Percentiles rank a stretch among this genome's conserved stretches.
These are phyloP conservation scores for Phoenix roebelenii DNA, from an alignment of 176 grass and related monocot genomes.

Conservation along the genomic window DNA sequence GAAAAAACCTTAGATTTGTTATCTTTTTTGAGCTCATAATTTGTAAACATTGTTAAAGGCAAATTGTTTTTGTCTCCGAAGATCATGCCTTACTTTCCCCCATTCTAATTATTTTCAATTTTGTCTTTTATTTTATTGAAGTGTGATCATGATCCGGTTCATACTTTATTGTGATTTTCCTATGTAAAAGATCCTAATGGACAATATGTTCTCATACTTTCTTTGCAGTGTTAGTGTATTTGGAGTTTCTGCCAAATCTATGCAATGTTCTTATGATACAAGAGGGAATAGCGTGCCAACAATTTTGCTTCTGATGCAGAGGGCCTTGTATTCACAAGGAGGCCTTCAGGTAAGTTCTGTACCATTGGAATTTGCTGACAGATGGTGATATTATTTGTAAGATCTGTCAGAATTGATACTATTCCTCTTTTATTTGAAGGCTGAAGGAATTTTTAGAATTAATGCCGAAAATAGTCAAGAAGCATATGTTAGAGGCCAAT, in stretches of 20 bases:
- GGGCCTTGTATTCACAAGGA: constrained; percentile 47
- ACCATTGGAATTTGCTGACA: constrained; percentile 2
- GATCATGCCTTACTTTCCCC: too few species aligned
- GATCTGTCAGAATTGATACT: not conserved
- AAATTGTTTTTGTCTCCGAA: too few species aligned
- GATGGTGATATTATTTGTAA: not conserved
- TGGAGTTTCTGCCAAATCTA: constrained; percentile 80
- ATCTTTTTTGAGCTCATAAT: too few species aligned
- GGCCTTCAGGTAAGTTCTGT: constrained; percentile 64
- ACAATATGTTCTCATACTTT: not conserved
- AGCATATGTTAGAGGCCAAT: constrained; percentile 50
- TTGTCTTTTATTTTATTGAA: too few species aligned
- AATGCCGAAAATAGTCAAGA: constrained; percentile 84
- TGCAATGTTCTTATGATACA: constrained; percentile 83
- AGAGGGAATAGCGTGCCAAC: constrained; percentile 85
- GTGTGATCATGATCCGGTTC: too few species aligned
- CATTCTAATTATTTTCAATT: too few species aligned
- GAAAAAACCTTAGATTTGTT: too few species aligned
- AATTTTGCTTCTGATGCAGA: constrained; percentile 76
- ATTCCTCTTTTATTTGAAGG: constrained; percentile 35
- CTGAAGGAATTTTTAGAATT: constrained; percentile 95
- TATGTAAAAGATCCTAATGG: too few species aligned
- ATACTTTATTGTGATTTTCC: too few species aligned
- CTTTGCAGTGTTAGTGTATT: constrained; percentile 66
- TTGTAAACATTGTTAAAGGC: too few species aligned